Base-by-base conservation (phyloP, 1,284 basidiomycete genomes). In the Anthracocystis panici-leucophaei region DNA sequence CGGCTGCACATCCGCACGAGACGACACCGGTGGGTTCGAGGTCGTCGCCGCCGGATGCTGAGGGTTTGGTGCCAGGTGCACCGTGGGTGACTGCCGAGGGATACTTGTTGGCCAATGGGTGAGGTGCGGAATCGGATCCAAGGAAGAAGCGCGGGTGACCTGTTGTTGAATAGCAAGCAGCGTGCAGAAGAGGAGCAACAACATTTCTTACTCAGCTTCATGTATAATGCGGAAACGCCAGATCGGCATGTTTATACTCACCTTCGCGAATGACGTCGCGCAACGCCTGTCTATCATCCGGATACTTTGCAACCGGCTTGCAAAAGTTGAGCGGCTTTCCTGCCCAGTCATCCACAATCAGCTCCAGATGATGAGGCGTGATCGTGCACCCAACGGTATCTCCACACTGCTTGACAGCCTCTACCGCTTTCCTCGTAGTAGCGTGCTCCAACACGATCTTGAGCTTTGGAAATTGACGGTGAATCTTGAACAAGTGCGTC, bases 371-470 rank as follows among this genome's bases (percentile, higher is more conserved):
- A 87, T 99, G 97, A 0, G 95, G 92, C 3, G 97, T 99, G 86
- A 99, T 98, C 7, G 93, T 94, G 86, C 97, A 99, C 12, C 91
- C 96, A 29, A 99, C 96, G 40, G 94, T 97, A 46, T 89, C 87
- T 11, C 82, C 83, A 44, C 79, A 82, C 62, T 68, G 49, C 59
- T 83, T 82, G 44, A 85, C 83, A 21, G 91, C 90, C 80, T 96
- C 93, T n/a, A 99, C 91, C 0, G 97, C 95, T 40, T 93, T 94
- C 41, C 92, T 90, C 2, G 95, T 98, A 0, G 97, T 99, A n/a
- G 97, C 97, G 83, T 99, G 97, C 86, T 99, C 97, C 42, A 99
- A 90, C 5, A 99, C 96, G 81, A 99, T 99, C 61, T 94, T 92
- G 58, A 99, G 90, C 44, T 88, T 89, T n/a, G 97, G 97, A 86